Evolutionary conservation across 257 asterid species (phyloP).

Genomic region (Marsdenia floribunda): DNA sequence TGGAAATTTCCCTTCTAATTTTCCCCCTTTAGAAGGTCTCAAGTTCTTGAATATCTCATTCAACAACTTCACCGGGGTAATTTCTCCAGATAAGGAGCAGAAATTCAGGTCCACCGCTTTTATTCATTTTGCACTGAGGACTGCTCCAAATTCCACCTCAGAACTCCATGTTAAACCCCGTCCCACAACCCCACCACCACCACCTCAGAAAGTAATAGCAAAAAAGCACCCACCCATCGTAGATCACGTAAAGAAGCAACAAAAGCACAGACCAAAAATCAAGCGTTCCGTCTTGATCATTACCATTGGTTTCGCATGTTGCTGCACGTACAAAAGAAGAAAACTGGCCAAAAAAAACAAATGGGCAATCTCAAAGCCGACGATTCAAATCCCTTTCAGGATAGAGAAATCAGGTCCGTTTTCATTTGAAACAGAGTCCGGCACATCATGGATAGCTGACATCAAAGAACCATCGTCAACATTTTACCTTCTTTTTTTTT

Average conservation of each 20-base stretch:
- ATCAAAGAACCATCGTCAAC: constrained; percentile 88
- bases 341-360: constrained; percentile 41
- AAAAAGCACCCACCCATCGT: constrained; percentile 12
- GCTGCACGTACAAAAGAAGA: constrained; percentile 50
- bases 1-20: constrained; percentile 61
- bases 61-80: constrained; percentile 44
- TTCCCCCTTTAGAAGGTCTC: constrained; percentile 45
- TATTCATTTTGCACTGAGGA: constrained; percentile 45
- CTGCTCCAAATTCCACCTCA: constrained; percentile 20
- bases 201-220: constrained; percentile 24
- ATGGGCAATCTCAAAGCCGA: constrained; percentile 85
- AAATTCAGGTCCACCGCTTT: constrained; percentile 55
- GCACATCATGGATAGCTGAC: constrained; percentile 91
- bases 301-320: constrained; percentile 15
- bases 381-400: constrained; percentile 59
- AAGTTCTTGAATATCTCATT: constrained; percentile 64
- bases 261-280: constrained; percentile 27
- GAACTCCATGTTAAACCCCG: constrained; percentile 33
- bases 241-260: constrained; percentile 10
- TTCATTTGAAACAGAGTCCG: constrained; percentile 85
- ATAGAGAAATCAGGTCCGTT: constrained; percentile 89
- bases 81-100: constrained; percentile 23
- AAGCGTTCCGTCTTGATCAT: constrained; percentile 27
- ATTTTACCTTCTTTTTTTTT: no score
- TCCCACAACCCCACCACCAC: constrained; percentile 12